A percentile compares a stretch with the other conserved stretches of the same genome.
These are phyloP conservation scores for Jimgerdemannia flammicorona DNA, from an alignment of 192 early-diverging fungal genomes.

Conservation along the genomic window DNA sequence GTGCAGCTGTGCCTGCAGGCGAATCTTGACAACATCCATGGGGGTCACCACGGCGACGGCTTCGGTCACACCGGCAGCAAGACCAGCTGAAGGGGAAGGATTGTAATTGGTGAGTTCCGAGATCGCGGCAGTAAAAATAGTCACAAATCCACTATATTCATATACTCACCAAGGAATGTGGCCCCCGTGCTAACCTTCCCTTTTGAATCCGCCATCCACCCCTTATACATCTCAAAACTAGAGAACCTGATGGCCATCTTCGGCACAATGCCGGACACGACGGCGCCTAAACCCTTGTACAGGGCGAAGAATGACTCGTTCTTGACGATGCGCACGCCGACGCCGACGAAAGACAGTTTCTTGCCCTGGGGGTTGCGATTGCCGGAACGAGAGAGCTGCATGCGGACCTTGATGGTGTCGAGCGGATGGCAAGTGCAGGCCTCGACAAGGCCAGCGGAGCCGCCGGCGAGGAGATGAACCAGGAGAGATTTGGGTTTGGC, in stretches of 20 bases:
- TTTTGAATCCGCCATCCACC: conserved; percentile 60
- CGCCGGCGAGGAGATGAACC: conserved; percentile 85
- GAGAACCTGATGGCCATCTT: conserved; percentile 99
- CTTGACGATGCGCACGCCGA: conserved; percentile 77
- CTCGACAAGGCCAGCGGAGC: conserved; percentile 88
- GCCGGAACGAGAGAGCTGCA: conserved; percentile 81
- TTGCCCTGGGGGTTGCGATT: conserved; percentile 39
- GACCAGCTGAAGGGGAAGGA: conserved; percentile 60
- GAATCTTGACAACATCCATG: conserved; percentile 99
- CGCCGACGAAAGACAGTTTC: conserved; percentile 68
- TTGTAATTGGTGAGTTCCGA: not conserved
- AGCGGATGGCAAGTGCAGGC: conserved; percentile 89
- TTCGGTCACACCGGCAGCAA: conserved; percentile 92
- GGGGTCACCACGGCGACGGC: conserved; percentile 96
- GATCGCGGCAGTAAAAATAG: too few relatives aligned
- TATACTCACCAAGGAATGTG: conserved; percentile 66
- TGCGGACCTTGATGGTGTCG: conserved; percentile 97
- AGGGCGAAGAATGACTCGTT: conserved; percentile 87
- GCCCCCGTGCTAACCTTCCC: conserved; percentile 61
- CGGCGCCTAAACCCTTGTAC: conserved; percentile 98
- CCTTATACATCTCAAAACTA: conserved; percentile 93
- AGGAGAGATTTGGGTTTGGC: conserved; percentile 9
- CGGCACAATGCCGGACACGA: conserved; percentile 94
- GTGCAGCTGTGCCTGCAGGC: conserved; percentile 93
- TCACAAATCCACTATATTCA: too few relatives aligned